Base-by-base conservation (phyloP, 2,329 filamentous ascomycete genomes). In the Fusarium keratoplasticum region DNA sequence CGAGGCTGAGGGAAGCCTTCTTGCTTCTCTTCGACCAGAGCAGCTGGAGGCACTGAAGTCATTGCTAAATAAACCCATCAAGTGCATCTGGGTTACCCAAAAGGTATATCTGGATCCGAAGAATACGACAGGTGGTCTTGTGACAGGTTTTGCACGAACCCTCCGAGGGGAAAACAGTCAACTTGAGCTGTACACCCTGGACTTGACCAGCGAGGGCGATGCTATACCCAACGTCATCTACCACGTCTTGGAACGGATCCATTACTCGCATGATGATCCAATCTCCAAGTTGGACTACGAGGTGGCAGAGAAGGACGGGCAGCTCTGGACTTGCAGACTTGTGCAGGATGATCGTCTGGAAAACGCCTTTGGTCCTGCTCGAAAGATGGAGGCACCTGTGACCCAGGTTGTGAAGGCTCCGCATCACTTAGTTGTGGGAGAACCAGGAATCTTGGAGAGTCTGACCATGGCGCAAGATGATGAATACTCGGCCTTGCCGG, bases 301-400 rank as follows among this genome's bases (percentile, higher is more conserved):
- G 35, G 71, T 76, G 36, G 74, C 74, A 27, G 74, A 76, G 58
- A 76, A 72, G 18, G 72, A 77, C 2, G 74, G 74, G 1, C 72
- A 77, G 64, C 74, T 76, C 20, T 76, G 74, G 74, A 76, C 74
- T 11, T 76, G 74, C 13, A 42, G 74, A 27, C 74, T 76, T 58
- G 74, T 67, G 7, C 69, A 77, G 18, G 74, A 76, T 25, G 1
- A 36, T 33, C 59, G 36, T 16, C 67, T 76, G 0, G 74, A 76
- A 31, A 67, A 76, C 22, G 64, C 72, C 2, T 76, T 70, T 67
- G 74, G 74, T 27, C 74, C 74, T 54, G 72, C 74, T 47, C 64
- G 74, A 27, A 68, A 68, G 61, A 64, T 70, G 61, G 62, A 77
- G 16, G 52, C 60, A 13, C 60, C 70, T 64, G 31, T 50, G 16